Base-by-base conservation (phyloP, 148 eudicot species). In the Fagopyrum homotropicum region DNA sequence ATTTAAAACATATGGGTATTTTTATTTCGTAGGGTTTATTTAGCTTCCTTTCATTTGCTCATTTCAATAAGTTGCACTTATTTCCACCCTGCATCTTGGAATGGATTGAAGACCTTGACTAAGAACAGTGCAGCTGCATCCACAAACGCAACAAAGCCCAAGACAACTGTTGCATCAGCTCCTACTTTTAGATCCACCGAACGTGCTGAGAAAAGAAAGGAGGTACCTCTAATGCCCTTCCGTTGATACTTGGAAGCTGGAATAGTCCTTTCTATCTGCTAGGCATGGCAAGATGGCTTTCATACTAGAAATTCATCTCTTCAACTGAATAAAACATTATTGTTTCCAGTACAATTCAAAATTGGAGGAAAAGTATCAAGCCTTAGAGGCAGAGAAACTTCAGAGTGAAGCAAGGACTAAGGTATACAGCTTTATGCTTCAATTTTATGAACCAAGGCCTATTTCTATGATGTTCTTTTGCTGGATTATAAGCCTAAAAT, bases 131-230 rank as follows among this genome's bases (percentile, higher is more conserved):
- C 48, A 75, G 83, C 80, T 50, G 79, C 88, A 64, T 82, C 85
- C 76, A 76, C 72, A 48, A 77, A 79, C 63, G 40, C 77, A 45
- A 73, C 73, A 46, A 90, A 82, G 81, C 71, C 80, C 52, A 91
- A 82, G 84, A 51, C 75, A 57, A 84, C 85, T 40, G 81, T 79
- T 82, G 93, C 86, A 45, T 85, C 86, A 72, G 97, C 94, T 63
- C 98, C 98, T 14, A 75, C 77, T 4, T 93, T 93, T 78, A 89
- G 80, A 80, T 86, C 88, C 81, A 79, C 76, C 40, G 90, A 87
- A 73, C 98, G 98, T 75, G 94, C 94, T 68, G 92, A 89, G 87
- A 91, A 86, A 84, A 88, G 98, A 49, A 93, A 82, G 75, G 91
- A 93, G 98, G 98, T 93, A 79, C 9, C 75, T 61, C 75, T 48